phyloP scores from a whole-genome alignment of 2,329 filamentous ascomycete genomes.

The Ophioceras dolichostomum region DNA sequence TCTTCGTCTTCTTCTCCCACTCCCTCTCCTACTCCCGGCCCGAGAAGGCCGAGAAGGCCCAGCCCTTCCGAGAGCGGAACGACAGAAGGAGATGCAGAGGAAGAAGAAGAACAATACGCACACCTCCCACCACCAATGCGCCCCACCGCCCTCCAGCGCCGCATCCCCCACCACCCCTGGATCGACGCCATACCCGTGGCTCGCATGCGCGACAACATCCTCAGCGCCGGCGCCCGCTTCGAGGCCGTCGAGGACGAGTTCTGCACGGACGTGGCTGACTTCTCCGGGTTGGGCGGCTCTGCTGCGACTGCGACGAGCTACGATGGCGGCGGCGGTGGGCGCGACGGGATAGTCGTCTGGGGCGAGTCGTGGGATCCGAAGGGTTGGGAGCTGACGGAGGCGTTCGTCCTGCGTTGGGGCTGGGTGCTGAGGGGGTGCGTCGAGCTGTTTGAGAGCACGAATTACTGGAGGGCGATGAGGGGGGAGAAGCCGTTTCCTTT shows the following conservation, averaged over 20 bases:
- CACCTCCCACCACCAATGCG: conserved; percentile 11
- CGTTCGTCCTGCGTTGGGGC: conserved; percentile 23
- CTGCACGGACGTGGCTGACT: conserved; percentile 16
- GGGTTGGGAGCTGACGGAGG: conserved; percentile 28
- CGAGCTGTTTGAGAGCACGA: conserved; percentile 20
- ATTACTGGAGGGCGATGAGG: conserved; percentile 21
- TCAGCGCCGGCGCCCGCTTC: conserved; percentile 8
- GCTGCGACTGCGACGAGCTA: neutral
- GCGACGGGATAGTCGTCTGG: conserved; percentile 23
- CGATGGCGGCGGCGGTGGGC: neutral
- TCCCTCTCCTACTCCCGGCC: too few relatives aligned
- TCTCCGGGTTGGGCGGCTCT: neutral
- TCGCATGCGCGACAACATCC: conserved; percentile 16
- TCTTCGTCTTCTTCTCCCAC: too few relatives aligned
- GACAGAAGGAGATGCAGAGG: too few relatives aligned
- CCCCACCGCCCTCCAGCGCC: conserved; percentile 13
- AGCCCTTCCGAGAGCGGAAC: too few relatives aligned
- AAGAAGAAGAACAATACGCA: neutral
- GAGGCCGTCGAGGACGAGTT: conserved; percentile 13
- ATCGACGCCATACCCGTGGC: conserved; percentile 15
- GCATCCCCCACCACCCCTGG: conserved; percentile 14
- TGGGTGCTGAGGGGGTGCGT: conserved; percentile 24
- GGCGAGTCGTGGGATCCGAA: conserved; percentile 21
- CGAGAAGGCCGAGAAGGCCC: too few relatives aligned
- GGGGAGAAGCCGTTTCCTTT: conserved; percentile 11